These are phyloP conservation scores for Endotrypanum monterogeii DNA, from an alignment of 208 protist genomes.

Conservation along the genomic window DNA sequence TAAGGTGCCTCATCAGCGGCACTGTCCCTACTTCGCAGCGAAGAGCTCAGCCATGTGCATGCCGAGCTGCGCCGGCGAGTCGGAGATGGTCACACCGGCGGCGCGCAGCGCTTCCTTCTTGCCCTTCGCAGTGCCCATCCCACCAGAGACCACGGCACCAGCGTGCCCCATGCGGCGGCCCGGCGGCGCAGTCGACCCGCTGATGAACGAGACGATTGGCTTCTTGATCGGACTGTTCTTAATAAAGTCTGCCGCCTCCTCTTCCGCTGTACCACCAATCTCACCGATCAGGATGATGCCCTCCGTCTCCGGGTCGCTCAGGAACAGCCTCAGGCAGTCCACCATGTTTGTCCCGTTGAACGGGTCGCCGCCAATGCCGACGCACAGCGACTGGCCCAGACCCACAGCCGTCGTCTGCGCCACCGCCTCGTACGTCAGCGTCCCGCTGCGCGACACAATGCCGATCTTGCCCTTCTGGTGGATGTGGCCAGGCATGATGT, in stretches of 20 bases:
- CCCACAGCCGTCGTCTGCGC: constrained; percentile 96
- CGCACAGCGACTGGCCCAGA: constrained; percentile 96
- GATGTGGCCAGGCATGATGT: constrained; percentile 99
- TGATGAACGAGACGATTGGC: constrained; percentile 98
- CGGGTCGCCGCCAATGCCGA: constrained; percentile 99
- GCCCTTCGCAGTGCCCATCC: constrained; percentile 94
- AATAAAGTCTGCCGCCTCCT: constrained; percentile 98
- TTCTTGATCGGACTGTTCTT: constrained; percentile 94
- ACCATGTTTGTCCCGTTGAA: constrained; percentile 99
- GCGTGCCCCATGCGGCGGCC: constrained; percentile 97
- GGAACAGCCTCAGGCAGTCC: constrained; percentile 97
- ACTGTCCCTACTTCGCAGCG: constrained; percentile 45
- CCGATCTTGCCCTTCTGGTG: constrained; percentile 98
- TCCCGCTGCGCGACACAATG: constrained; percentile 99
- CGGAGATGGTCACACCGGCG: constrained; percentile 92
- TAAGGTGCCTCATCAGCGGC: background rate
- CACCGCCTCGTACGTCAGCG: constrained; percentile 99
- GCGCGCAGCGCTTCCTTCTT: constrained; percentile 96
- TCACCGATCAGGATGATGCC: constrained; percentile 98
- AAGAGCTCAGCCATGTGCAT: constrained; percentile 86
- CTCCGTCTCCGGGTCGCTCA: constrained; percentile 97
- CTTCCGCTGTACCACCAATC: constrained; percentile 98
- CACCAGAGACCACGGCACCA: constrained; percentile 97
- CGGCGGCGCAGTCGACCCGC: constrained; percentile 98
- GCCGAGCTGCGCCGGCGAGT: constrained; percentile 96